Evolutionary conservation across 345 rosid species (phyloP), one percentile per base, ranked within the genome.

Genomic region (Cochlearia excelsa): DNA sequence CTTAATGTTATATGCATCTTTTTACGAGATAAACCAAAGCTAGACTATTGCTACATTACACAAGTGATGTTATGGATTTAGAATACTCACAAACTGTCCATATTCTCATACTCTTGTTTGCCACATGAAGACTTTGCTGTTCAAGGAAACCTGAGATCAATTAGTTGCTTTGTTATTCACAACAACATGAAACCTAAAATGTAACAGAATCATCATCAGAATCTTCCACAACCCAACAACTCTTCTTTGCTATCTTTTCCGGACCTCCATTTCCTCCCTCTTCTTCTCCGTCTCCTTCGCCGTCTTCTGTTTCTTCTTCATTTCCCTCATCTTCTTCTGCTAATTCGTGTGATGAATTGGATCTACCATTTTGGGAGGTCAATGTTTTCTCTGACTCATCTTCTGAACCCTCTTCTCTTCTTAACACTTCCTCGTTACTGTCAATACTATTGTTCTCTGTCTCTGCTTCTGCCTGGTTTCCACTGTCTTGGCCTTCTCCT

Each of bases 201-300:
- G 54, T 53, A 44, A 46, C 55, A 26, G 73, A 68, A 45, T 81
- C 90, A 23, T 71, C 92, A 51, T 88, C 86, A 28, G 83, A 80
- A 52, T 80, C 79, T 65, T 71, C 79, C 61, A 81, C 87, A 47
- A 83, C 77, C 59, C n/a, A n/a, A n/a, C 65, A 56, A 71, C 72
- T 57, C 31, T 55, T 80, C 79, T 70, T 85, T 48, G 51, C 48
- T 51, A 74, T 76, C 66, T 81, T 83, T 29, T 4, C 41, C 7
- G 77, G 77, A 70, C 37, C 59, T 39, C 41, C 77, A 58, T 61
- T 59, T 46, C 33, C 6, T 8, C n/a, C 39, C 1, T 43, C 30
- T n/a, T 38, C 46, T 37, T 28, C 30, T 37, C 29, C 51, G 8
- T 47, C 43, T 30, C 31, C 71, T 1, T 27, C 59, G 1, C 33